Evolutionary conservation across 192 early-diverging fungal species (phyloP), one percentile per base, ranked within the genome.

Genomic region (Globomyces pollinis-pini): DNA sequence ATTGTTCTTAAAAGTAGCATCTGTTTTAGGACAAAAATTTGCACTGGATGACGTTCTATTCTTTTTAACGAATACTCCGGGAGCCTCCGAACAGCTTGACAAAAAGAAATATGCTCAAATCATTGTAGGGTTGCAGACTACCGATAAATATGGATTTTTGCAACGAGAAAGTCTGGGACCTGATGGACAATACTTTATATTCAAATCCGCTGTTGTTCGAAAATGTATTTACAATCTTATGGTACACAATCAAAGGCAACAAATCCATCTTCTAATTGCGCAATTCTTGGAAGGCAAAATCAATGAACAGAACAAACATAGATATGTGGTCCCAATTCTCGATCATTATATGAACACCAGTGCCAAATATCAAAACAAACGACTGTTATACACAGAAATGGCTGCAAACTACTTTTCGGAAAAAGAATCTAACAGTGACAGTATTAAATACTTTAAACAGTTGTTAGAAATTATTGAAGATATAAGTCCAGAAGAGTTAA

Each of bases 141-240:
- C 62, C 24, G 77, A 79, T 58, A 79, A 77, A 47, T 79, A 80
- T 49, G 67, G 70, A n/a, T 79, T 69, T 45, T 60, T 79, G 2
- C 41, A 50, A 20, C 16, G 45, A 31, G 71, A 75, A 3, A 64
- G 45, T 16, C 26, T 47, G 7, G 49, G 33, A 24, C 15, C 23
- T 2, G 29, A 43, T 12, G 65, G 65, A 11, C 41, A 26, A 0
- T 67, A 35, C 47, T 53, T 67, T 15, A 63, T 66, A 26, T 79
- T 79, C 62, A 80, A 80, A 61, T 78, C 70, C 32, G 68, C 65
- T 35, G 59, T 78, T 11, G 73, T 79, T n/a, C 60, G 73, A 23
- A 71, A 75, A 32, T 70, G 75, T 56, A 70, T 79, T 7, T 79
- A 79, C 61, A 59, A 33, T 29, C 72, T 80, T 62, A 79, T 79